Conservation (phyloP, 108 stramenopile species). For the Cyclostephanos tholiformis region DNA sequence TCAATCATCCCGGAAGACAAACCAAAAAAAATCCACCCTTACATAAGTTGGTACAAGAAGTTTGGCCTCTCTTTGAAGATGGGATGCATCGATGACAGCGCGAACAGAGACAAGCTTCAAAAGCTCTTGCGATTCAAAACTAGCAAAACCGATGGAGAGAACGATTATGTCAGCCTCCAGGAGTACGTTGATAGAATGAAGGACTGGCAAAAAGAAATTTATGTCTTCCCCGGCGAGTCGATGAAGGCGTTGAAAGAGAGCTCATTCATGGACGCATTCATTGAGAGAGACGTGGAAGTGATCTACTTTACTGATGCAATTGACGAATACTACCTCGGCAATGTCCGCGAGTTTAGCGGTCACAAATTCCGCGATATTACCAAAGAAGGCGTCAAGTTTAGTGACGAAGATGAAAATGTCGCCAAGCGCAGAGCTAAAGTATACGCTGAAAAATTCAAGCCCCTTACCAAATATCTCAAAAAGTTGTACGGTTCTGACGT, state of each 20-base stretch:
- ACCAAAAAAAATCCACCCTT: slow-evolving; percentile 62
- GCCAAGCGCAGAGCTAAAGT: slow-evolving; percentile 90
- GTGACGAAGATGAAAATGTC: slow-evolving; percentile 95
- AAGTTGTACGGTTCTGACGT: slow-evolving; percentile 88
- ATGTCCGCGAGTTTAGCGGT: slow-evolving; percentile 79
- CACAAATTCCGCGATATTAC: slow-evolving; percentile 91
- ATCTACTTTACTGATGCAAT: slow-evolving; percentile 93
- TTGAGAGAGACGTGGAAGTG: slow-evolving; percentile 95
- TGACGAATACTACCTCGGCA: slow-evolving; percentile 93
- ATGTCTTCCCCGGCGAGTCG: slow-evolving; percentile 90
- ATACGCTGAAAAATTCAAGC: slow-evolving; percentile 95
- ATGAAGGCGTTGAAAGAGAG: slow-evolving; percentile 84
- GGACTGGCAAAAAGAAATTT: slow-evolving; percentile 99
- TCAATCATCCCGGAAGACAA: slow-evolving; percentile 55
- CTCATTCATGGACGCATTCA: slow-evolving; percentile 92
- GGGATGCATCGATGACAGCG: slow-evolving; percentile 96
- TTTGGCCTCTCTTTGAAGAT: slow-evolving; percentile 95
- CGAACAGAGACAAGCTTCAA: slow-evolving; percentile 89
- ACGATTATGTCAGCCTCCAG: slow-evolving; percentile 79
- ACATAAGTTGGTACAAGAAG: slow-evolving; percentile 95
- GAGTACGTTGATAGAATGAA: slow-evolving; percentile 95
- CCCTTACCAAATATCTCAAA: slow-evolving; percentile 96
- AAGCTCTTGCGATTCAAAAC: slow-evolving; percentile 97
- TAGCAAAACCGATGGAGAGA: slow-evolving; percentile 72
- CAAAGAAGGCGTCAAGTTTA: slow-evolving; percentile 96